Evolutionary conservation across 148 eudicot species (phyloP).

Genomic region (Amaranthus hypochondriacus): DNA sequence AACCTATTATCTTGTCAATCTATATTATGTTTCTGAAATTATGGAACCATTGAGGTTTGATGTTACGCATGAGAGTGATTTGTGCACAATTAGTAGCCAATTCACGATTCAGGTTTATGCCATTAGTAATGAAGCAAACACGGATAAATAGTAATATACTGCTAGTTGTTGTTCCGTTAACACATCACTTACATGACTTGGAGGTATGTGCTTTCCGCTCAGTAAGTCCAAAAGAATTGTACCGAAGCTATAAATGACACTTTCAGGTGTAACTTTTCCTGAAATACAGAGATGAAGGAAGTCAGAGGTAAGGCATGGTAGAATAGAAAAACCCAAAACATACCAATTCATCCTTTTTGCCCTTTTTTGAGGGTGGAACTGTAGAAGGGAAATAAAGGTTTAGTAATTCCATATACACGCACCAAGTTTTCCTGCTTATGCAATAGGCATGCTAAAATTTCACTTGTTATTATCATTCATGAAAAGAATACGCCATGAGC

Average conservation of each 20-base stretch:
- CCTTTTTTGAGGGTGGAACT: no score
- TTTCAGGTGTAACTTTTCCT: slow-evolving; percentile 88
- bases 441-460: neutral
- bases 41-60: neutral
- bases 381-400: no score
- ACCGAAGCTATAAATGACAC: slow-evolving; percentile 85
- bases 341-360: neutral
- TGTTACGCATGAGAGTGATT: neutral
- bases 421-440: neutral
- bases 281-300: slow-evolving; percentile 25
- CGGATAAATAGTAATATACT: neutral
- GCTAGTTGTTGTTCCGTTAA: neutral
- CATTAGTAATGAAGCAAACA: neutral
- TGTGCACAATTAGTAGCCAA: neutral
- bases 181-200: slow-evolving; percentile 64
- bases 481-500: neutral
- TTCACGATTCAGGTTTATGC: neutral
- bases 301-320: slow-evolving; percentile 2
- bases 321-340: neutral
- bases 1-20: neutral
- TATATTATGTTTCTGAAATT: neutral
- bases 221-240: slow-evolving; percentile 78
- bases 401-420: neutral
- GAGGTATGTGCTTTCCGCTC: slow-evolving; percentile 94
- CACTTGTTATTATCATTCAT: neutral